Base-by-base conservation (phyloP, 208 protist genomes). In the Leptomonas seymouri region DNA sequence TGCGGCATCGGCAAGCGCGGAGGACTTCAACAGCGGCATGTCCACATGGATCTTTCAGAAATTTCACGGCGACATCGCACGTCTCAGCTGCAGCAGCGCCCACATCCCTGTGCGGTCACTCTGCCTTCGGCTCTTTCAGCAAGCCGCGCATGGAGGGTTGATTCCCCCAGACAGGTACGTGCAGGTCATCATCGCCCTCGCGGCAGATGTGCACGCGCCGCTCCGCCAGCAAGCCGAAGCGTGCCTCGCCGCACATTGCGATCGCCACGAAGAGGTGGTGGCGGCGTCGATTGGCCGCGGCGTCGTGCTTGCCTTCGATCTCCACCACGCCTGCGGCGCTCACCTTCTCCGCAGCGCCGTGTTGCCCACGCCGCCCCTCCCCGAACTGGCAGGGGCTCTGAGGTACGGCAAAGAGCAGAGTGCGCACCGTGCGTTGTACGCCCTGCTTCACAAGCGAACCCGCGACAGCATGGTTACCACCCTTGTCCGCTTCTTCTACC, bases 11-110 rank as follows among this genome's bases (percentile, higher is more conserved):
- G 56, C 60, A 20, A 45, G 46, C 6, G 27, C 21, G 16, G 45
- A 70, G 44, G 67, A 81, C 39, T 78, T 68, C 21, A 97, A 93
- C 71, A 97, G 89, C 66, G 91, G 91, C 57, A 94, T 97, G 89
- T 74, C 84, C 23, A 93, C 89, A 16, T 97, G 91, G 89, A 57
- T 93, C 28, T 80, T 97, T 61, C 87, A 93, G 64, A 58, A 76
- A 23, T 93, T 95, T 62, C 80, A 92, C 56, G 57, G 12, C 15
- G 69, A 75, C 54, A 77, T 94, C 14, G 55, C 85, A 15, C 69
- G 58, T 31, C 77, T 94, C 18, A 77, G 78, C 67, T 71, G 62
- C 54, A 74, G 71, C 36, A 73, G 56, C 16, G 56, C 59, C 21
- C 62, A 75, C 45, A 23, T 74, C n/a, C 28, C 57, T 23, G 78